Evolutionary conservation across 2,329 filamentous ascomycete species (phyloP).

Genomic region (Cordyceps pruinosa): DNA sequence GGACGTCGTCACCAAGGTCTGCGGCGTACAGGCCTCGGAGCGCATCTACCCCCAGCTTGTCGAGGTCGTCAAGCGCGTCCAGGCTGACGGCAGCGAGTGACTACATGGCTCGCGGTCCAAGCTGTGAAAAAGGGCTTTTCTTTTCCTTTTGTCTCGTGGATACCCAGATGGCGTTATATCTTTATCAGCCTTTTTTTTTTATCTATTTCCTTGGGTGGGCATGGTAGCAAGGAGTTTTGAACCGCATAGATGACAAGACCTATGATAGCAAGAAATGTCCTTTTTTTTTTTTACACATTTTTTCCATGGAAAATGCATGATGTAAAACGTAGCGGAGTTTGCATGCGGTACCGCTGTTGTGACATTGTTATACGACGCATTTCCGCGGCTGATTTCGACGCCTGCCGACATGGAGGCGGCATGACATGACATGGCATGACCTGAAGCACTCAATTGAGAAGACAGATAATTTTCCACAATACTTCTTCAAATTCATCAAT

Average conservation of each 20-base stretch:
- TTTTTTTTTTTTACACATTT: no score
- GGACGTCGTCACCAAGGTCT: slow-evolving; percentile 72
- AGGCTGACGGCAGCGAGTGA: slow-evolving; percentile 47
- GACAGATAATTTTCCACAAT: no score
- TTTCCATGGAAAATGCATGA: background rate
- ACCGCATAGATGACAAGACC: background rate
- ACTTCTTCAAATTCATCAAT: no score
- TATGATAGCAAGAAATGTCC: background rate
- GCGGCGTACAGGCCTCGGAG: slow-evolving; percentile 69
- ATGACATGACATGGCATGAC: no score
- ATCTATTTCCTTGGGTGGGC: background rate
- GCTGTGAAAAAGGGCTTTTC: background rate
- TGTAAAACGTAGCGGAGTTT: no score
- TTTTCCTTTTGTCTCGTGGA: background rate
- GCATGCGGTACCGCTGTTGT: no score
- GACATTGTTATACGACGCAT: no score
- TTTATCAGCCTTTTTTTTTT: background rate
- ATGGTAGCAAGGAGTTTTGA: slow-evolving; percentile 3
- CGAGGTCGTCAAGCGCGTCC: slow-evolving; percentile 75
- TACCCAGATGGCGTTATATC: slow-evolving; percentile 6
- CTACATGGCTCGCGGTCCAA: slow-evolving; percentile 14
- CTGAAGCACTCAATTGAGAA: no score
- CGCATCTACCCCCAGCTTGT: slow-evolving; percentile 72
- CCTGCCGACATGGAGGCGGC: no score
- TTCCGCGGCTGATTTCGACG: no score